A percentile compares a stretch with the other conserved stretches of the same genome.
phyloP scores from a whole-genome alignment of 2,329 filamentous ascomycete species.

The Botryotinia globosa region DNA sequence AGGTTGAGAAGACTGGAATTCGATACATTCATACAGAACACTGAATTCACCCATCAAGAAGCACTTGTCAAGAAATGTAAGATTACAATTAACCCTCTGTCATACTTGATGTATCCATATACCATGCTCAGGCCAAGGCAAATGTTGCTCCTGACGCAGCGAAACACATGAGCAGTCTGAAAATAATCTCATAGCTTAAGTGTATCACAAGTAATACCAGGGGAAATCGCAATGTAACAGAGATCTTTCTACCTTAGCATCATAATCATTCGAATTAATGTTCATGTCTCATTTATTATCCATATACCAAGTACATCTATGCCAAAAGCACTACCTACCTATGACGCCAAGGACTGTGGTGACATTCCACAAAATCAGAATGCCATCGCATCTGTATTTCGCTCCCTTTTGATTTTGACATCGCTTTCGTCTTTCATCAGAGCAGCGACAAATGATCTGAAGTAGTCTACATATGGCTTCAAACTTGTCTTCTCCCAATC shows the following conservation, averaged over 20 bases:
- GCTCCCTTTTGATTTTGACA: slow-evolving; percentile 48
- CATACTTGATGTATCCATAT: neutral
- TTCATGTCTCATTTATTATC: slow-evolving; percentile 1
- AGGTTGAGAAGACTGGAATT: neutral
- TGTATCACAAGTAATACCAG: neutral
- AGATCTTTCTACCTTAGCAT: too few species aligned
- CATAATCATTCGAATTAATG: neutral
- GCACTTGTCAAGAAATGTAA: neutral
- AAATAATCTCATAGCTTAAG: neutral
- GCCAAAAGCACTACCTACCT: neutral
- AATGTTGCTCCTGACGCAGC: neutral
- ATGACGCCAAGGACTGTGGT: neutral
- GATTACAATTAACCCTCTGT: neutral
- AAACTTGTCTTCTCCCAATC: slow-evolving; percentile 98
- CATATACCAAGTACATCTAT: neutral
- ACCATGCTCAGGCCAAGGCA: neutral
- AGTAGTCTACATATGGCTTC: slow-evolving; percentile 88
- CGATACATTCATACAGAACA: neutral
- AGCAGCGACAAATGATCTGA: slow-evolving; percentile 73
- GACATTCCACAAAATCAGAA: slow-evolving; percentile 45
- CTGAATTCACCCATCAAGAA: neutral
- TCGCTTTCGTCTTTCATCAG: slow-evolving; percentile 75
- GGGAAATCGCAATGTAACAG: neutral
- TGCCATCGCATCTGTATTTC: slow-evolving; percentile 57
- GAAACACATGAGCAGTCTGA: too few species aligned